Percentiles rank a stretch among this genome's conserved stretches.
These are phyloP conservation scores for Saccharomyces hybrid DNA, from an alignment of 1,139 yeast species.

Conservation along the genomic window DNA sequence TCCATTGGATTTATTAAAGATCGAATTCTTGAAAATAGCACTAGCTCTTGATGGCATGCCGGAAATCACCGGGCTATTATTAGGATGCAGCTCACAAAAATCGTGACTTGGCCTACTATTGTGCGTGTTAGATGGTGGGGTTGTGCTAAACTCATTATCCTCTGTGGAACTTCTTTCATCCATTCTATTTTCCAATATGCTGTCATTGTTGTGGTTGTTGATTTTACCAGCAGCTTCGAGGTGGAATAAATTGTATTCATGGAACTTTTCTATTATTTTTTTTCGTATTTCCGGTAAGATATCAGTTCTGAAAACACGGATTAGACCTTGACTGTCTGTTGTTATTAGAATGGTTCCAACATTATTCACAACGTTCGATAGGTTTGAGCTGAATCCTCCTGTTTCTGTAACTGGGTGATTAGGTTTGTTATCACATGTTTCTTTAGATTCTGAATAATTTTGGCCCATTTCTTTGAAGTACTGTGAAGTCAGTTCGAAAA, in stretches of 20 bases:
- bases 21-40: conserved; percentile 15
- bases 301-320: conserved; percentile 77
- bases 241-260: conserved; percentile 3
- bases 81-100: background rate
- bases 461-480: conserved; percentile 18
- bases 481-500: conserved; percentile 53
- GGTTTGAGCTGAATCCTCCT: conserved; percentile 4
- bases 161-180: background rate
- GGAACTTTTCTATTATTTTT: conserved; percentile 21
- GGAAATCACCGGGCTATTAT: background rate
- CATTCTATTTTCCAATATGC: background rate
- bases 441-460: background rate
- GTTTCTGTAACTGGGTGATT: background rate
- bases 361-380: conserved; percentile 23
- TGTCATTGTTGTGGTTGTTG: background rate
- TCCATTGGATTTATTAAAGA: conserved; percentile 12
- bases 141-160: background rate
- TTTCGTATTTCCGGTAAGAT: conserved; percentile 44
- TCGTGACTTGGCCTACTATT: background rate
- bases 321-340: conserved; percentile 66
- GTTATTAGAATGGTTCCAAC: conserved; percentile 51
- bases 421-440: background rate
- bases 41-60: conserved; percentile 10
- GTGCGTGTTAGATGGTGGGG: background rate
- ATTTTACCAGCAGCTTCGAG: background rate